Percentiles rank a stretch among this genome's conserved stretches.
Conservation (phyloP, 1,139 yeast genomes). For the Sugiyamaella castrensis region DNA sequence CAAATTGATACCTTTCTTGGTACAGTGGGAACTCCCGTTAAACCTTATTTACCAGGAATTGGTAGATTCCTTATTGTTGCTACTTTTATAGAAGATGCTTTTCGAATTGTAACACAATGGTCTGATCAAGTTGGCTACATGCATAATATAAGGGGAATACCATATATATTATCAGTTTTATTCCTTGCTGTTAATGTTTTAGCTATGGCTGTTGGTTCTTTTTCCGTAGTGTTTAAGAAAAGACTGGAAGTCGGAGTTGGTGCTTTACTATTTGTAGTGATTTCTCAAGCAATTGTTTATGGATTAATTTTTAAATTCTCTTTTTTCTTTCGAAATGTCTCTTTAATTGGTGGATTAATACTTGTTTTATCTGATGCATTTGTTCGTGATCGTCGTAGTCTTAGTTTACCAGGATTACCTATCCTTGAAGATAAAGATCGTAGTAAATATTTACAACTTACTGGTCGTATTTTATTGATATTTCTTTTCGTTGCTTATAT, state of each 20-base stretch:
- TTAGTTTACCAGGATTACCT: slow-evolving; percentile 87
- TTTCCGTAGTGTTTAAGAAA: slow-evolving; percentile 68
- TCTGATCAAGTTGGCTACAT: slow-evolving; percentile 83
- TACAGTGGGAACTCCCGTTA: slow-evolving; percentile 38
- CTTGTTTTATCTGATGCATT: slow-evolving; percentile 89
- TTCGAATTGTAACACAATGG: slow-evolving; percentile 88
- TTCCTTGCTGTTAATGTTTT: slow-evolving; percentile 64
- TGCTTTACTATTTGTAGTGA: slow-evolving; percentile 66
- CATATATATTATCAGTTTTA: slow-evolving; percentile 70
- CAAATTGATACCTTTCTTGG: slow-evolving; percentile 37
- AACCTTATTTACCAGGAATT: slow-evolving; percentile 60
- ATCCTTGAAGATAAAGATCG: slow-evolving; percentile 78
- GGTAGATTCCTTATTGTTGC: slow-evolving; percentile 92
- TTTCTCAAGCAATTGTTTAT: slow-evolving; percentile 83
- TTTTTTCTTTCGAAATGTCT: slow-evolving; percentile 80
- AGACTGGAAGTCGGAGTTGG: slow-evolving; percentile 70
- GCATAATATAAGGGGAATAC: slow-evolving; percentile 74
- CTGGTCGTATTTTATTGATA: slow-evolving; percentile 84
- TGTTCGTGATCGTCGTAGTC: slow-evolving; percentile 69
- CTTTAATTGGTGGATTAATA: slow-evolving; percentile 89
- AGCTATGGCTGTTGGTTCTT: slow-evolving; percentile 71
- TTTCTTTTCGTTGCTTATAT: slow-evolving; percentile 85
- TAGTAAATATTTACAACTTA: slow-evolving; percentile 79
- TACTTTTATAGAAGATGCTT: slow-evolving; percentile 87
- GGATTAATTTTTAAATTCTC: slow-evolving; percentile 81